Evolutionary conservation across 2,329 filamentous ascomycete species (phyloP).

Genomic region (Fusarium sp.): DNA sequence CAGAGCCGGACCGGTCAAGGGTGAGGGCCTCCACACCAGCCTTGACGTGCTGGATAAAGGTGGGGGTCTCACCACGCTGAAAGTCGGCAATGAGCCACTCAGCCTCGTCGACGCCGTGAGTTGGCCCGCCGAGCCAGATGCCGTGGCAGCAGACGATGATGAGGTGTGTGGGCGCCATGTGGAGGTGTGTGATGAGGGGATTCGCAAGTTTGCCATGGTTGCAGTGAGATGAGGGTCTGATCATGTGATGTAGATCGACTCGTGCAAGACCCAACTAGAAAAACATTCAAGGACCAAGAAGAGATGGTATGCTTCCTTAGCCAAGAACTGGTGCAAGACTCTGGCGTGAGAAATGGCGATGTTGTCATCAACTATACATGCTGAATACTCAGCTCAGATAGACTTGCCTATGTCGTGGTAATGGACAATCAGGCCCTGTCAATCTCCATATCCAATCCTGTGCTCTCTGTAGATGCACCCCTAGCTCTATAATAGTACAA

Average conservation of each 20-base stretch:
- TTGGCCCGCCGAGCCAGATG: constrained; percentile 75
- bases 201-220: constrained; percentile 9
- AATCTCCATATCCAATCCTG: constrained; percentile 2
- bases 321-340: too few species aligned
- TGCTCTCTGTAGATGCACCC: constrained; percentile 16
- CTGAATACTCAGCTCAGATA: constrained; percentile 15
- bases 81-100: constrained; percentile 83
- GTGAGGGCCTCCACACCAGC: constrained; percentile 69
- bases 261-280: too few species aligned
- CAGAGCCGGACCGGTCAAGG: constrained; percentile 54
- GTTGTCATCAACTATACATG: not conserved
- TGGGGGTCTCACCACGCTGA: constrained; percentile 81
- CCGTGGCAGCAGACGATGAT: constrained; percentile 88
- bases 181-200: constrained; percentile 27
- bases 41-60: constrained; percentile 81
- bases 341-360: not conserved
- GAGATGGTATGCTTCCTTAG: not conserved
- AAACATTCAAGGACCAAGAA: not conserved
- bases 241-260: constrained; percentile 41
- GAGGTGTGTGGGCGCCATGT: constrained; percentile 62
- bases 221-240: constrained; percentile 34
- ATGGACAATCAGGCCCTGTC: constrained; percentile 25
- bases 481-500: constrained; percentile 37
- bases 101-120: constrained; percentile 63
- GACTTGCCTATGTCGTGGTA: constrained; percentile 20